Conservation (phyloP, 192 early-diverging fungal species). For the Linderina pennispora region DNA sequence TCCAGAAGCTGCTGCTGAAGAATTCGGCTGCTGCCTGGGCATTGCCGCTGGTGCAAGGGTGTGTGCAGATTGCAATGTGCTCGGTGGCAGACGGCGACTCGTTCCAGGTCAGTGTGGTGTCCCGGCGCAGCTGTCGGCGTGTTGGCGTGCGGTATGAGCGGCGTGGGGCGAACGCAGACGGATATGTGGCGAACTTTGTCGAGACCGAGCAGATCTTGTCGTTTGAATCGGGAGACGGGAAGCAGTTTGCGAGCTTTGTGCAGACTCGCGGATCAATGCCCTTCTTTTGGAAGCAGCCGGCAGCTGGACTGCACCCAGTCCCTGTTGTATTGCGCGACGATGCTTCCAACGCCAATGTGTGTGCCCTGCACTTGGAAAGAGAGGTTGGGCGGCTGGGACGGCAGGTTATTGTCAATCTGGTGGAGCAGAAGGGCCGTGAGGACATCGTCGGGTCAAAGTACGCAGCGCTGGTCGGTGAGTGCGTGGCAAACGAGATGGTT, state of each 20-base stretch:
- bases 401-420: constrained; percentile 57
- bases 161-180: constrained; percentile 80
- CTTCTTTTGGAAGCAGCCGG: constrained; percentile 67
- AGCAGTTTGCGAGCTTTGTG: constrained; percentile 68
- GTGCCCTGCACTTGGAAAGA: constrained; percentile 51
- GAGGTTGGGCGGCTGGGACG: constrained; percentile 49
- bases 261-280: constrained; percentile 91
- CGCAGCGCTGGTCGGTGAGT: constrained; percentile 46
- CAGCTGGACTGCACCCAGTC: constrained; percentile 61
- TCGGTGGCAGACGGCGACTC: constrained; percentile 48
- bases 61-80: constrained; percentile 58
- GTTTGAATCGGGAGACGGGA: constrained; percentile 27
- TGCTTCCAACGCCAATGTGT: constrained; percentile 49
- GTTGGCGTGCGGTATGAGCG: constrained; percentile 81
- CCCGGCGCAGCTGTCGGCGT: constrained; percentile 52
- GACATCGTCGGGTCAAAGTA: constrained; percentile 57
- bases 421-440: constrained; percentile 64
- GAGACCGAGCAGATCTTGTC: constrained; percentile 91
- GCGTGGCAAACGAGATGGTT: constrained; percentile 30
- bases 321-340: constrained; percentile 52
- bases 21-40: constrained; percentile 16
- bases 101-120: constrained; percentile 63
- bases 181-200: constrained; percentile 91
- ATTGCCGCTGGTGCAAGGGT: constrained; percentile 61
- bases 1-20: constrained; percentile 19